Evolutionary conservation across 306 rosid genomes (phyloP).

Genomic region (Elaeagnus macrophylla): DNA sequence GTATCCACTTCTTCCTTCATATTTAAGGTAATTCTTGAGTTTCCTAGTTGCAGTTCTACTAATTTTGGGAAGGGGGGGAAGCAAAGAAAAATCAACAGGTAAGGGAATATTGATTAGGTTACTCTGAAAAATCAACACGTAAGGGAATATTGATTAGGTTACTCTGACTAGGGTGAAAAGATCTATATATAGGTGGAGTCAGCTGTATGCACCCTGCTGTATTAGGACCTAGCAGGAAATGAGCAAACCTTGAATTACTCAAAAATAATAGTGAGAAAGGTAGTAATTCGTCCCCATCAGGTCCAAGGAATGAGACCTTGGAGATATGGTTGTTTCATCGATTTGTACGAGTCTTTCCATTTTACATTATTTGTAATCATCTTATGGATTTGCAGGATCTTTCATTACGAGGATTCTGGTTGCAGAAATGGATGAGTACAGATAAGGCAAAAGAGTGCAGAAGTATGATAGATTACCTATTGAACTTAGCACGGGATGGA

Average conservation of each 20-base stretch:
- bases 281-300: not conserved
- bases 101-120: not conserved
- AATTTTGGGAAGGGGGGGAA: not conserved
- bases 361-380: slow-evolving; percentile 2
- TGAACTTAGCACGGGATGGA: slow-evolving; percentile 55
- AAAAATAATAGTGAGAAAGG: not conserved
- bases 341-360: slow-evolving; percentile 3
- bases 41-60: slow-evolving; percentile 4
- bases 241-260: slow-evolving; percentile 1
- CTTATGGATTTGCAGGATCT: slow-evolving; percentile 48
- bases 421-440: slow-evolving; percentile 65
- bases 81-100: not conserved
- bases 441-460: slow-evolving; percentile 66
- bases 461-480: slow-evolving; percentile 66
- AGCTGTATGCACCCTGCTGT: not conserved
- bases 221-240: not conserved
- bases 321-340: not conserved
- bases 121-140: not conserved
- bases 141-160: not conserved
- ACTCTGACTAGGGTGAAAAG: slow-evolving; percentile 1
- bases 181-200: not conserved
- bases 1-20: slow-evolving; percentile 82
- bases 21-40: slow-evolving; percentile 52
- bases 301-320: no score
- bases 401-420: slow-evolving; percentile 90